Base-by-base conservation (phyloP, 1,284 basidiomycete species). In the Moniliophthora roreri region DNA sequence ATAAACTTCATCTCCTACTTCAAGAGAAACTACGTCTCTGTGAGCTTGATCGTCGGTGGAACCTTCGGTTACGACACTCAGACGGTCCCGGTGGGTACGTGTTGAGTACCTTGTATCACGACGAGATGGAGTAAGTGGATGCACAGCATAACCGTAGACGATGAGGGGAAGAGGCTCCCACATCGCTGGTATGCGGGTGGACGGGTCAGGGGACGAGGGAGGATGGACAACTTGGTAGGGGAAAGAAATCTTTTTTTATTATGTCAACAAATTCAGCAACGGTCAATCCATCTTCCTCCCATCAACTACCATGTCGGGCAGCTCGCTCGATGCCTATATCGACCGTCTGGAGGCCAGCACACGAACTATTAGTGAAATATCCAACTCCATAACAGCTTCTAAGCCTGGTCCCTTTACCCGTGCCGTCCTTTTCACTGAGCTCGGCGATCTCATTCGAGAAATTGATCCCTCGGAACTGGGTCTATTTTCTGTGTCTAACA, bases 1-100 rank as follows among this genome's bases (percentile, higher is more conserved):
- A 73, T 98, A 98, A 36, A 98, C 87, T 68, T 98, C 95, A 68
- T 98, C 95, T 48, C 96, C 96, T 20, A 98, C 87, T 59, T 92
- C 90, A 48, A 92, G 77, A 15, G 84, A 80, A 34, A 91, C 89
- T n/a, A 91, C 85, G 56, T 91, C 88, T 53, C 82, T 78, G 70
- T 87, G 80, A 0, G 80, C 75, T 34, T 82, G 77, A 45, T 89
- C 86, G 50, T 86, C 85, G 10, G 78, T 77, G 1, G 86, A 88
- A 24, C 73, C 78, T 60, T 89, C 87, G 5, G 87, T 89, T 57
- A 85, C 83, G 0, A 80, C 84, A 1, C 87, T 90, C 52, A 83
- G 76, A 40, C 85, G 79, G 51, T 74, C 51, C 15, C 46, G 48
- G 41, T 56, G 52, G 13, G 70, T 82, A 20, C 84, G 78, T 62